A percentile compares a stretch with the other conserved stretches of the same genome.
These are phyloP conservation scores for Diaporthe australafricana DNA, from an alignment of 2,329 filamentous ascomycete species.

Conservation along the genomic window DNA sequence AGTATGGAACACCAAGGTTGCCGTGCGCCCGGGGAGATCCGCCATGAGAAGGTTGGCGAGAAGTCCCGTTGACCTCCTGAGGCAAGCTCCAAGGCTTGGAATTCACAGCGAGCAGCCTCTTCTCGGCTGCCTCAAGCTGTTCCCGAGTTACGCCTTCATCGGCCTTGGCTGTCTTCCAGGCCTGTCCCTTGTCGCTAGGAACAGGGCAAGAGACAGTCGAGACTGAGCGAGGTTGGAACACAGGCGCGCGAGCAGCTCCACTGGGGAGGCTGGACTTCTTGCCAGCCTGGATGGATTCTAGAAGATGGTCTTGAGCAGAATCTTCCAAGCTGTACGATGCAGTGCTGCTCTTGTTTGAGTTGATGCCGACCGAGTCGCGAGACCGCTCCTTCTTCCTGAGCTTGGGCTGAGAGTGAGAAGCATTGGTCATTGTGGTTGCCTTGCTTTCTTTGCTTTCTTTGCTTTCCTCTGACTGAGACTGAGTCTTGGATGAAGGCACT, in stretches of 20 bases:
- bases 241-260: slow-evolving; percentile 60
- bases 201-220: slow-evolving; percentile 38
- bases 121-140: slow-evolving; percentile 33
- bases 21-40: neutral
- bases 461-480: slow-evolving; percentile 38
- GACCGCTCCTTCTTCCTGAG: slow-evolving; percentile 36
- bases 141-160: slow-evolving; percentile 28
- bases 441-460: slow-evolving; percentile 36
- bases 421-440: slow-evolving; percentile 35
- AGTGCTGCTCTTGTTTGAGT: slow-evolving; percentile 38
- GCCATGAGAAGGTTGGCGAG: slow-evolving; percentile 6
- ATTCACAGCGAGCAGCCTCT: slow-evolving; percentile 33
- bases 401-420: slow-evolving; percentile 32
- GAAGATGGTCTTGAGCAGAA: slow-evolving; percentile 38
- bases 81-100: slow-evolving; percentile 29
- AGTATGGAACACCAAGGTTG: slow-evolving; percentile 57
- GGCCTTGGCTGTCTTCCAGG: slow-evolving; percentile 34
- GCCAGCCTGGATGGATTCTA: slow-evolving; percentile 40
- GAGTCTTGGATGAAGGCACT: slow-evolving; percentile 44
- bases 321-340: slow-evolving; percentile 43
- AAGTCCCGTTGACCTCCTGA: slow-evolving; percentile 14
- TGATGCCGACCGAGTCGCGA: slow-evolving; percentile 35
- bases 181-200: slow-evolving; percentile 18
- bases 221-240: slow-evolving; percentile 57
- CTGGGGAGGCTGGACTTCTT: slow-evolving; percentile 55